These are phyloP conservation scores for Barnettozyma wickerhamii DNA, from an alignment of 805 yeast genomes.

Conservation along the genomic window DNA sequence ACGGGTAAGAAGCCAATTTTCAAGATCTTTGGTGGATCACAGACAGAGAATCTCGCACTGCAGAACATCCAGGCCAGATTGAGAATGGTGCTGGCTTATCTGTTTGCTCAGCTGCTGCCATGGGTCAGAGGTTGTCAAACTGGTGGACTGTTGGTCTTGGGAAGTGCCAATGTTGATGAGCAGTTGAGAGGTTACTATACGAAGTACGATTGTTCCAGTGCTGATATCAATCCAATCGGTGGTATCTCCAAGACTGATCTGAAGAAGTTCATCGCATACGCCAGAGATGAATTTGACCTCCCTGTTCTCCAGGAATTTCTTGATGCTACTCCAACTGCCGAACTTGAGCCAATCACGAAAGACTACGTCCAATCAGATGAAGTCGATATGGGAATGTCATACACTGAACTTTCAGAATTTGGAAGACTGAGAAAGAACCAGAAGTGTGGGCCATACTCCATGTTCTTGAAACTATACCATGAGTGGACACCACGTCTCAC, in stretches of 20 bases:
- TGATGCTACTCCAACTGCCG: conserved; percentile 96
- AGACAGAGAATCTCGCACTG: conserved; percentile 85
- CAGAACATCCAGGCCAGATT: conserved; percentile 96
- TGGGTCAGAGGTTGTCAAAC: conserved; percentile 77
- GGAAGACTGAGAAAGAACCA: conserved; percentile 89
- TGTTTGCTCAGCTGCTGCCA: conserved; percentile 92
- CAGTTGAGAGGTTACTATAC: conserved; percentile 93
- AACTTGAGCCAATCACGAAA: conserved; percentile 92
- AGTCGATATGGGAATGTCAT: conserved; percentile 97
- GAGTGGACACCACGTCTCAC: conserved; percentile 86
- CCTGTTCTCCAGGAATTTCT: conserved; percentile 78
- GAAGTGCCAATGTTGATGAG: conserved; percentile 97
- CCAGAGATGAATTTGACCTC: conserved; percentile 60
- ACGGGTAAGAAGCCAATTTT: conserved; percentile 88
- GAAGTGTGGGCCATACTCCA: conserved; percentile 94
- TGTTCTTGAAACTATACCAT: conserved; percentile 86
- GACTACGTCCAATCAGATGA: conserved; percentile 94
- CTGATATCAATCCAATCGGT: conserved; percentile 98
- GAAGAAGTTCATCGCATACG: conserved; percentile 80
- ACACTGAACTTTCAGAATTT: conserved; percentile 86
- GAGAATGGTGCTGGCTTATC: conserved; percentile 89
- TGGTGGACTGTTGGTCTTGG: conserved; percentile 82
- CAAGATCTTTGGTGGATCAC: conserved; percentile 91
- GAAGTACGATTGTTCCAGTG: conserved; percentile 95
- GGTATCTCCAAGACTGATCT: conserved; percentile 94